These are phyloP conservation scores for Saturnispora halmiae DNA, from an alignment of 805 yeast genomes.

Conservation along the genomic window DNA sequence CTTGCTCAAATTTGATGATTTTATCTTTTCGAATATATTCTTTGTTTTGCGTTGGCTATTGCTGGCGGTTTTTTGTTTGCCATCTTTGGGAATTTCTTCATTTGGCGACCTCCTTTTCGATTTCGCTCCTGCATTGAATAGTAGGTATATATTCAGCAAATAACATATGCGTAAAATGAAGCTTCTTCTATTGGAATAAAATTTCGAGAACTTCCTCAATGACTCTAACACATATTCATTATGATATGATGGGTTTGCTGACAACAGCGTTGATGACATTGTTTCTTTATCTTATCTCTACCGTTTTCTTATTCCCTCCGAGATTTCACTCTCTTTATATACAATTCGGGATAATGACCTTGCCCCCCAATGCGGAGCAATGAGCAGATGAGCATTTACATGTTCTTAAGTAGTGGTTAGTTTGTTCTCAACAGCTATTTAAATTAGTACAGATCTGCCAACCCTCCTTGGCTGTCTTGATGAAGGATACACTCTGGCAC, in stretches of 20 bases:
- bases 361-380: background rate
- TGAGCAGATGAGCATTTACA: conserved; percentile 4
- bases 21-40: conserved; percentile 3
- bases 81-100: background rate
- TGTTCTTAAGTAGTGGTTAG: background rate
- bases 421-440: background rate
- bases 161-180: conserved; percentile 20
- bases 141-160: conserved; percentile 19
- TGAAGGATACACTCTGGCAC: conserved; percentile 45
- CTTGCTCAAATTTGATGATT: background rate
- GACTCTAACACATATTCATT: conserved; percentile 12
- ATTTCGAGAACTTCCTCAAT: conserved; percentile 7
- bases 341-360: conserved; percentile 6
- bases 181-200: conserved; percentile 20
- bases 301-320: no score
- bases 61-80: background rate
- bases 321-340: no score
- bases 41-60: background rate
- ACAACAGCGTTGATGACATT: no score
- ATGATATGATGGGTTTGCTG: background rate
- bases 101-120: conserved; percentile 2
- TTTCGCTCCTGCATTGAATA: conserved; percentile 23
- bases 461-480: conserved; percentile 1
- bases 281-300: no score
- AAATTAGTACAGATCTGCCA: conserved; percentile 2